Conservation (phyloP, 176 grass and related monocot genomes). For the Leersia perrieri region DNA sequence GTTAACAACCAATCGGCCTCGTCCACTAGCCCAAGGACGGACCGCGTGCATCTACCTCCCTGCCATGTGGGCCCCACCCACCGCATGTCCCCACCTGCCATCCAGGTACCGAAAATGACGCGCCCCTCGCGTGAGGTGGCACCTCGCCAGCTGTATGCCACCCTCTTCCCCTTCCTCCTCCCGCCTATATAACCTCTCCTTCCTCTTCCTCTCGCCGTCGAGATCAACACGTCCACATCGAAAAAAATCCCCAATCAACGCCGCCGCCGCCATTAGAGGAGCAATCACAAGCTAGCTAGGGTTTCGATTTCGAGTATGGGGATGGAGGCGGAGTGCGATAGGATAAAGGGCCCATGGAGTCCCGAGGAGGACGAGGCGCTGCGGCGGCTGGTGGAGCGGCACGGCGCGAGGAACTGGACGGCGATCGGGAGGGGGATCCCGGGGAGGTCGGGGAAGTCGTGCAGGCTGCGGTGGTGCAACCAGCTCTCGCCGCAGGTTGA, state of each 20-base stretch:
- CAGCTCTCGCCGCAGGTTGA: conserved; percentile 97
- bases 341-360: conserved; percentile 96
- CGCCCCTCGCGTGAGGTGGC: conserved; percentile 27
- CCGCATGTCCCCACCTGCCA: neutral
- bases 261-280: neutral
- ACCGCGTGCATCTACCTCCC: neutral
- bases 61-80: accelerated
- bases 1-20: conserved; percentile 33
- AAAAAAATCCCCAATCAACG: no score
- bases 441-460: conserved; percentile 89
- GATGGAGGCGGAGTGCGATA: conserved; percentile 38
- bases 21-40: neutral
- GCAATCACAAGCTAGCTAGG: no score
- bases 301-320: conserved; percentile 14
- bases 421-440: conserved; percentile 72
- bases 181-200: conserved; percentile 29
- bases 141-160: conserved; percentile 48
- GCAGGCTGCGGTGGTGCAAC: conserved; percentile 96
- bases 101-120: conserved; percentile 11
- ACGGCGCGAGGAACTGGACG: conserved; percentile 94
- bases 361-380: conserved; percentile 93
- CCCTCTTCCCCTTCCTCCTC: neutral
- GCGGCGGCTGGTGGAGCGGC: conserved; percentile 61
- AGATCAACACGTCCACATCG: conserved; percentile 35
- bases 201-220: conserved; percentile 24